phyloP scores from a whole-genome alignment of 2,329 filamentous ascomycete species.

The Mariannaea sp. region DNA sequence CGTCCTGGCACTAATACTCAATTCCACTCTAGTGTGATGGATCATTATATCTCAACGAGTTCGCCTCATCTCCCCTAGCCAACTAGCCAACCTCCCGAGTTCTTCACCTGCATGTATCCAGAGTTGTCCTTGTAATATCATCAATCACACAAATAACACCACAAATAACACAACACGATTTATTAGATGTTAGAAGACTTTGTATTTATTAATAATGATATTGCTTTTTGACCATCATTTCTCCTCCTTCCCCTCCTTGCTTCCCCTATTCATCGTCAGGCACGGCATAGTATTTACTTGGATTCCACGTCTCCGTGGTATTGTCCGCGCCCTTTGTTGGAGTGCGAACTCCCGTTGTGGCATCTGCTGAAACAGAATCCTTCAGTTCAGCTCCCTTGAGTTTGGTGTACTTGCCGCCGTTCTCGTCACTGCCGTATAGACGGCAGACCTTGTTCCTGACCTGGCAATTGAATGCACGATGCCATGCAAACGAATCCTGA shows the following conservation, averaged over 20 bases:
- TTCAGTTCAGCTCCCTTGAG: background rate
- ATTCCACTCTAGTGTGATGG: too few relatives aligned
- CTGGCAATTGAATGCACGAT: constrained; percentile 24
- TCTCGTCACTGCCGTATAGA: constrained; percentile 8
- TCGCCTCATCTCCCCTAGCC: too few relatives aligned
- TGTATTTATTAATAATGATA: too few relatives aligned
- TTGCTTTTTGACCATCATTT: background rate
- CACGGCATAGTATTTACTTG: background rate
- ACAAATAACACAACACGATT: background rate
- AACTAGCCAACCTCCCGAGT: too few relatives aligned
- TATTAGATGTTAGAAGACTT: too few relatives aligned
- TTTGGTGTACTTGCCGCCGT: background rate
- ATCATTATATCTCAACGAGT: too few relatives aligned
- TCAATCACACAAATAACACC: background rate
- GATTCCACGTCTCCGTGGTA: background rate
- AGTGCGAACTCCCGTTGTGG: too few relatives aligned
- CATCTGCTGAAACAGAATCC: too few relatives aligned
- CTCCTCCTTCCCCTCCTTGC: background rate
- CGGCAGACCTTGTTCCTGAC: constrained; percentile 16
- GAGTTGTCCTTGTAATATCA: too few relatives aligned
- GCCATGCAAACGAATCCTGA: constrained; percentile 20
- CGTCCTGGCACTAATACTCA: too few relatives aligned
- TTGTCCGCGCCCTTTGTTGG: background rate
- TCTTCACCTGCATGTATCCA: too few relatives aligned
- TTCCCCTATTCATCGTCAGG: background rate